These are phyloP conservation scores for Trichoderma guizhouense DNA, from an alignment of 2,329 filamentous ascomycete species.

Conservation along the genomic window DNA sequence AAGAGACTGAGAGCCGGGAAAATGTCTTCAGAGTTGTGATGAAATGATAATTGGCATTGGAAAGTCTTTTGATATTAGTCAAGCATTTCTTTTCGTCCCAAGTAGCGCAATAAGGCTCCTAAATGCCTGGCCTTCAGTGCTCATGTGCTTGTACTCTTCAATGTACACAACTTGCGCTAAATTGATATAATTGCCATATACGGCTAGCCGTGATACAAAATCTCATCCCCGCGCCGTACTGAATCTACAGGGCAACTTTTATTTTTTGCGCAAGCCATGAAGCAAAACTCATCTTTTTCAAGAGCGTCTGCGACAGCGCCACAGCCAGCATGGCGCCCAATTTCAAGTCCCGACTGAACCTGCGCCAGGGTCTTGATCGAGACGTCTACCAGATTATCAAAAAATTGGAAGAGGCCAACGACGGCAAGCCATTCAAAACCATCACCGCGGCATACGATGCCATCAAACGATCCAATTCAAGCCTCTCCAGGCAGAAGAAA, in stretches of 20 bases:
- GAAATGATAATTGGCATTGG: background rate
- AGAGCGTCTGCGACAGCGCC: background rate
- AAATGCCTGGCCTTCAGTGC: background rate
- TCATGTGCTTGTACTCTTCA: background rate
- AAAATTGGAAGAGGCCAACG: constrained; percentile 68
- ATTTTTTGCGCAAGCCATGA: background rate
- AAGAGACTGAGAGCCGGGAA: background rate
- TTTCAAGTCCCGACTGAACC: constrained; percentile 19
- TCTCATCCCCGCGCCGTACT: background rate
- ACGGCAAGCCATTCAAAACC: constrained; percentile 47
- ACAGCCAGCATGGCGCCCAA: constrained; percentile 17
- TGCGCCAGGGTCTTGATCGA: constrained; percentile 50
- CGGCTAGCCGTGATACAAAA: background rate
- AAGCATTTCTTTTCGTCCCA: background rate
- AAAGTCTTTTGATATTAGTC: too few species aligned
- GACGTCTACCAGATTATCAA: constrained; percentile 77
- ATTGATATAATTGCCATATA: background rate
- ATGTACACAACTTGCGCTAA: background rate
- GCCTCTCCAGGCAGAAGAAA: constrained; percentile 77
- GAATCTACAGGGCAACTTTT: background rate
- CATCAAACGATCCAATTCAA: constrained; percentile 84
- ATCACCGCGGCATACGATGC: constrained; percentile 67
- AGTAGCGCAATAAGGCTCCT: background rate
- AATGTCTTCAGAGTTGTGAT: background rate
- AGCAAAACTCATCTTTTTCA: background rate